Evolutionary conservation across 169 alveolate species (phyloP).

Genomic region (Plasmodium cynomolgi): DNA sequence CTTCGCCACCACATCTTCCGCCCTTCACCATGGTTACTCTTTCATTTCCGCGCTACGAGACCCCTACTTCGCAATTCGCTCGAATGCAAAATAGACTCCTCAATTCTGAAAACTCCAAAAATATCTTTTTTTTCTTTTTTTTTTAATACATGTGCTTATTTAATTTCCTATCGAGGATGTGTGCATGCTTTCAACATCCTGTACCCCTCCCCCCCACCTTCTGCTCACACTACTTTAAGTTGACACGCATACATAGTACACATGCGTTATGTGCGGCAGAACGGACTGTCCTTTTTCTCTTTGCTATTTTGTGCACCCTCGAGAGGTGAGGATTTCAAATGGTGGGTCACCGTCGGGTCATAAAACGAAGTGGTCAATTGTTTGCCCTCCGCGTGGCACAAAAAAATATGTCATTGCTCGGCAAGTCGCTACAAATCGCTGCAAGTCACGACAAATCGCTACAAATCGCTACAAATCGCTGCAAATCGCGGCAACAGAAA

Average conservation of each 20-base stretch:
- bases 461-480: too few relatives aligned
- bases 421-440: too few relatives aligned
- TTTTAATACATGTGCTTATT: not conserved
- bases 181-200: not conserved
- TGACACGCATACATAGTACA: not conserved
- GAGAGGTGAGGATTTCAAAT: not conserved
- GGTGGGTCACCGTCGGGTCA: not conserved
- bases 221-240: not conserved
- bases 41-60: not conserved
- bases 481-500: not conserved
- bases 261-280: not conserved
- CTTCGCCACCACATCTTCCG: not conserved
- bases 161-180: not conserved
- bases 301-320: not conserved
- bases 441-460: too few relatives aligned
- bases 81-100: not conserved
- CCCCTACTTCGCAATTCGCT: not conserved
- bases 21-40: not conserved
- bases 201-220: not conserved
- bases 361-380: not conserved
- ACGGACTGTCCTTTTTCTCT: not conserved
- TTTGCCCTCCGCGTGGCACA: not conserved
- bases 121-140: not conserved
- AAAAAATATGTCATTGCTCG: too few relatives aligned
- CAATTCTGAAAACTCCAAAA: not conserved